Base-by-base conservation (phyloP, 192 early-diverging fungal species). In the Coemansia sp. region DNA sequence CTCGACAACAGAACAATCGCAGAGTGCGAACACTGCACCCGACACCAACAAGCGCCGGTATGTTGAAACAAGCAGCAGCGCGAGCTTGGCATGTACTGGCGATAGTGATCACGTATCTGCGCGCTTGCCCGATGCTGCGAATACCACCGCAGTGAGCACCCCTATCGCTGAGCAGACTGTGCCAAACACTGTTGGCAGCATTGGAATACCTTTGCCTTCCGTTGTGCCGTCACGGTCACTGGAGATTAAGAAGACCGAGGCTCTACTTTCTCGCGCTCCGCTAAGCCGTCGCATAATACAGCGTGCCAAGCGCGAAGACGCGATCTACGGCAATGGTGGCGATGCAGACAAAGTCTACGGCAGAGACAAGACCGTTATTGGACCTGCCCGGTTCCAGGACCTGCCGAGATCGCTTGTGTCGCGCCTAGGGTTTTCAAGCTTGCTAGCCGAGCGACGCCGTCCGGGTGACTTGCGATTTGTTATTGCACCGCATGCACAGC, bases 391-490 rank as follows among this genome's bases (percentile, higher is more conserved):
- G 7, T 78, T 78, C 67, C 76, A 73, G 44, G 62, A 56, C 28
- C 64, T 78, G 34, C 60, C 70, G 7, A 64, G 76, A 52, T 78
- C 76, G 48, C 34, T 78, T 47, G 66, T 47, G 19, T 65, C 76
- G 48, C 62, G 76, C 8, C 67, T 78, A 16, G 76, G 76, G 18
- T 65, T 73, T 16, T 27, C 60, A 5, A 73, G 62, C 56, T 58
- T 68, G 49, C 67, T 78, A 8, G 76, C 76, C 2, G 55, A 68
- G 26, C 67, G 66, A 21, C 62, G 67, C 25, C 76, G 71, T n/a
- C 54, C 62, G 8, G 70, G 64, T 26, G 66, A 73, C 28, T 26
- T 78, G 56, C 76, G 76, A 16, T 78, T 73, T 60, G 57, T 73
- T 22, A 64, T 78, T 54, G 60, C 66, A 24, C 76, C 76, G 22